Percentiles rank a stretch among this genome's conserved stretches.
These are phyloP conservation scores for Rhynchospora tenuis DNA, from an alignment of 176 grass and related monocot species.

Conservation along the genomic window DNA sequence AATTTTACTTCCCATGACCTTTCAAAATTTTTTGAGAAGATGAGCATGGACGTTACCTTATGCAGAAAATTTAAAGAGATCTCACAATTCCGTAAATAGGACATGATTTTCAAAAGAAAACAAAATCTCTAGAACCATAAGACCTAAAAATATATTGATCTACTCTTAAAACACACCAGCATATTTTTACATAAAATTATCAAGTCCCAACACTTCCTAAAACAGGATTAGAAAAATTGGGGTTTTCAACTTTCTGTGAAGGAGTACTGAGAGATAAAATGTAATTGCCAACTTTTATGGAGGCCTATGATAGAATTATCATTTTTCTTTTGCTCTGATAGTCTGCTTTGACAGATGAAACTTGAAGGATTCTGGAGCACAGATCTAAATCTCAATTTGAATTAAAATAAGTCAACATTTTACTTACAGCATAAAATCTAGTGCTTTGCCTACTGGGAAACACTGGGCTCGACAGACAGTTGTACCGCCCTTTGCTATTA, in stretches of 20 bases:
- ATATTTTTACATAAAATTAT: background rate
- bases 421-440: slow-evolving; percentile 99
- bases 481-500: slow-evolving; percentile 83
- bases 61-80: background rate
- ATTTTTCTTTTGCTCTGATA: background rate
- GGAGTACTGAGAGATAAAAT: background rate
- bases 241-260: background rate
- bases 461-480: slow-evolving; percentile 79
- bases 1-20: background rate
- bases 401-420: background rate
- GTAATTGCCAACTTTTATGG: background rate
- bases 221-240: too few relatives aligned
- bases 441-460: slow-evolving; percentile 88
- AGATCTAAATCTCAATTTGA: background rate
- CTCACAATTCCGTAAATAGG: background rate
- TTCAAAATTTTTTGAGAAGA: background rate
- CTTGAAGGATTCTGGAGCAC: background rate
- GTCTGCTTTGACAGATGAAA: background rate
- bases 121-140: background rate
- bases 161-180: background rate
- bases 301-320: background rate
- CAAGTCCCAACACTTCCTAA: background rate
- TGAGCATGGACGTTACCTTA: background rate
- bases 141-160: background rate
- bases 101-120: background rate